Evolutionary conservation across 2,329 filamentous ascomycete species (phyloP).

Genomic region (Diaporthe sp.): DNA sequence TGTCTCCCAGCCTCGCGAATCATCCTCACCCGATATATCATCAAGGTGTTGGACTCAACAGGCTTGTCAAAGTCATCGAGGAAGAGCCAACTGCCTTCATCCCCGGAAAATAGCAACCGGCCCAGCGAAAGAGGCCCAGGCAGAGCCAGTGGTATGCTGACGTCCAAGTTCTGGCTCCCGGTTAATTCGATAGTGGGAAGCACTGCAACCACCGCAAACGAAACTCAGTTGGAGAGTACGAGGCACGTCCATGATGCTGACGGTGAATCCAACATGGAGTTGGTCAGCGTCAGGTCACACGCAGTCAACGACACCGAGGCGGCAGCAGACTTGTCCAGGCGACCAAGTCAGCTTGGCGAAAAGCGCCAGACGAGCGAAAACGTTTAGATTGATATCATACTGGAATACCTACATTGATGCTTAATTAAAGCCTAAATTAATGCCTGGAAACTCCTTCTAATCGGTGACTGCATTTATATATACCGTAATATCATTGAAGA

Average conservation of each 20-base stretch:
- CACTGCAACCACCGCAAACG: not conserved
- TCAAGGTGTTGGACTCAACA: constrained; percentile 7
- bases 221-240: not conserved
- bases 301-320: not conserved
- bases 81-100: not conserved
- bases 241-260: not conserved
- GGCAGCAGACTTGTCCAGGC: constrained; percentile 3
- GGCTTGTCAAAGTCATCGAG: constrained; percentile 4
- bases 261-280: constrained; percentile 13
- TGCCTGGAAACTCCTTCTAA: not conserved
- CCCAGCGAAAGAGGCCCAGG: not conserved
- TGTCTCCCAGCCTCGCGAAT: constrained; percentile 25
- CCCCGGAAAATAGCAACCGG: constrained; percentile 13
- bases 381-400: not conserved
- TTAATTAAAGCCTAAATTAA: not conserved
- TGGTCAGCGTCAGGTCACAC: constrained; percentile 14
- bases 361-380: not conserved
- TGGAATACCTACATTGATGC: not conserved
- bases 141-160: not conserved
- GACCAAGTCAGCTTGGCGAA: constrained; percentile 21
- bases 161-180: constrained; percentile 18
- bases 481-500: not conserved
- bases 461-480: not conserved
- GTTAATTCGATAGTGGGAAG: constrained; percentile 4
- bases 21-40: not conserved